These are phyloP conservation scores for Orobanche coerulescens DNA, from an alignment of 257 asterid species.

Conservation along the genomic window DNA sequence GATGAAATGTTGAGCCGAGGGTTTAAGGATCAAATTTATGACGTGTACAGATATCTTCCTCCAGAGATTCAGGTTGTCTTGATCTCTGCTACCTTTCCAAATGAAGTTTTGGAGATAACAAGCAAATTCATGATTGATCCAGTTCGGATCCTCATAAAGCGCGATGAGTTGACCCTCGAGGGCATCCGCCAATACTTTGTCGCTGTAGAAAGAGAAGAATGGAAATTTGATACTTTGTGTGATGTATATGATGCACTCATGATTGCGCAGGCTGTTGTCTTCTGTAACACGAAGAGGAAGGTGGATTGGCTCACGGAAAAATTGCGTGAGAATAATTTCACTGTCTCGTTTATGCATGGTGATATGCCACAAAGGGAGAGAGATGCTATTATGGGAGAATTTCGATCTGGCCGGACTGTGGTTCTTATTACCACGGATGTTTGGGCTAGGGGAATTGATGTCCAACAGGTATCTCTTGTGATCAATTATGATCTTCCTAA, in stretches of 20 bases:
- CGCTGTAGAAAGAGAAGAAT: constrained; percentile 88
- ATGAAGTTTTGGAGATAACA: constrained; percentile 84
- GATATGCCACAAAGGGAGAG: constrained; percentile 97
- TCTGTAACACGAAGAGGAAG: too few relatives aligned
- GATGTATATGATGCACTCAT: constrained; percentile 93
- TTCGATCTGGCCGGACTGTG: constrained; percentile 73
- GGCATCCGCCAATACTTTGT: constrained; percentile 96
- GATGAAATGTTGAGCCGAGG: constrained; percentile 57
- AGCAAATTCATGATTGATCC: constrained; percentile 98
- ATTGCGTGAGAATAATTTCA: too few relatives aligned
- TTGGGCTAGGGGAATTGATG: constrained; percentile 97
- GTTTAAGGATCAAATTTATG: constrained; percentile 93
- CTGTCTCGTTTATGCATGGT: constrained; percentile 98
- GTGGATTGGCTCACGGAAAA: too few relatives aligned
- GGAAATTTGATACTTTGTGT: constrained; percentile 90
- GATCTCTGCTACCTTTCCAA: constrained; percentile 89
- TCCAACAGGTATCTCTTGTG: constrained; percentile 95
- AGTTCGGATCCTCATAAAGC: constrained; percentile 81
- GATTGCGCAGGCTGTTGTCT: too few relatives aligned
- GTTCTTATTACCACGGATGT: constrained; percentile 96
- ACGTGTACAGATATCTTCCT: too few relatives aligned
- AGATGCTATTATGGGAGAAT: constrained; percentile 84
- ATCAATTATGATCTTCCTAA: constrained; percentile 94
- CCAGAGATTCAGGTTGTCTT: constrained; percentile 58
- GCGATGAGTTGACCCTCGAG: constrained; percentile 97